Percentiles rank a stretch among this genome's conserved stretches.
Evolutionary conservation across 192 early-diverging fungal genomes (phyloP).

Genomic region (Entomortierella chlamydospora): DNA sequence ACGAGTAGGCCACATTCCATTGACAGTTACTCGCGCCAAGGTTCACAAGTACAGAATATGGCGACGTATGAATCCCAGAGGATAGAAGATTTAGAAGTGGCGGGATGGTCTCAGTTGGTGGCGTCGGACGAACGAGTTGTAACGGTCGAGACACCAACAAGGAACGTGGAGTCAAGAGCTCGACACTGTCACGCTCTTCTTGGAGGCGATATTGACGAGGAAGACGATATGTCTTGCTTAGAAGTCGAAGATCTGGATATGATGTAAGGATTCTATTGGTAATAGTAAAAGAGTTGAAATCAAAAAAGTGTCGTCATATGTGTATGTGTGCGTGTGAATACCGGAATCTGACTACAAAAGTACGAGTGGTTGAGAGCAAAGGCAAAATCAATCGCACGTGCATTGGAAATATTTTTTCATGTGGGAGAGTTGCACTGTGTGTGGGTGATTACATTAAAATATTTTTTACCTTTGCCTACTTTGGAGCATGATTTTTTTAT

Average conservation of each 20-base stretch:
- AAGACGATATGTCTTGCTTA: conserved; percentile 29
- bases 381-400: not conserved
- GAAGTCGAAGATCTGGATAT: conserved; percentile 19
- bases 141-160: not conserved
- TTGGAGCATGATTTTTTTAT: conserved; percentile 5
- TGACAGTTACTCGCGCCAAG: not conserved
- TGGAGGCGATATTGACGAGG: not conserved
- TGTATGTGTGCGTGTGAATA: not conserved
- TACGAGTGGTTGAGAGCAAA: not conserved
- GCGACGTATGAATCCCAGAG: conserved; percentile 15
- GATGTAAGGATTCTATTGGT: not conserved
- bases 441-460: not conserved
- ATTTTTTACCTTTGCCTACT: too few relatives aligned
- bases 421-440: not conserved
- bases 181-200: too few relatives aligned
- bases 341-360: too few relatives aligned
- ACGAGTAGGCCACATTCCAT: not conserved
- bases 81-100: conserved; percentile 35
- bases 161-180: not conserved
- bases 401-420: conserved; percentile 3
- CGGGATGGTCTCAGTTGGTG: conserved; percentile 13
- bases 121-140: not conserved
- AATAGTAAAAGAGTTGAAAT: not conserved
- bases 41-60: not conserved
- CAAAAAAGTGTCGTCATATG: too few relatives aligned